Base-by-base conservation (phyloP, 768 basidiomycete species). In the Mycena albidolilacea region DNA sequence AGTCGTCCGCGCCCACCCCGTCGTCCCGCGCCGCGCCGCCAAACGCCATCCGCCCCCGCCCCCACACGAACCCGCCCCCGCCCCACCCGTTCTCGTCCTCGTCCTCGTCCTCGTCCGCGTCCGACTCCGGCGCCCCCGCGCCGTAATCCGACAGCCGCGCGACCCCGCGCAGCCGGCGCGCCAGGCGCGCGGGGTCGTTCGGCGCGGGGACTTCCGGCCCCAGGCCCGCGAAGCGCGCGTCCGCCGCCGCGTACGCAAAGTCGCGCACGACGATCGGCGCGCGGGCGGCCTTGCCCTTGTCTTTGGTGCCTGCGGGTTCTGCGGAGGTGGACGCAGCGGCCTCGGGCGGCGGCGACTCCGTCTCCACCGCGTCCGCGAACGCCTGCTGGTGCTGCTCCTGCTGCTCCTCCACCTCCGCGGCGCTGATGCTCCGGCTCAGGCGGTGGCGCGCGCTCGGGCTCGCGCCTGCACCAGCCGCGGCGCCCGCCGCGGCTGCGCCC, bases 201-300 rank as follows among this genome's bases (percentile, higher is more conserved):
- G 82, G 74, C 64, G 81, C 82, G 10, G 85, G 88, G 6, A 85
- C 82, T 67, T 84, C 77, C 46, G 82, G 71, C 0, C 87, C 87
- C n/a, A 83, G 73, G 5, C 85, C 84, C 37, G 71, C 48, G 79
- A 85, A 81, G 35, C 87, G 80, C 71, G 21, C 58, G 72, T 87
- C 85, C 2, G 73, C 54, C 10, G 76, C 30, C 1, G 79, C 57
- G 71, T 81, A 87, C 10, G 82, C 84, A 75, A 84, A 88, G 72
- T 88, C 88, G 59, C 87, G 81, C 59, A 89, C 80, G 30, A 30
- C 30, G 30, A 30, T 30, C 3, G 30, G 30, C 30, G 30, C 60
- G 82, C 81, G 78, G 87, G 82, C 38, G 15, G 55, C 74, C 35
- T 39, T 38, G 37, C 14, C 37, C 3, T 21, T 19, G 63, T 21